Evolutionary conservation across 2,329 filamentous ascomycete genomes (phyloP).

Genomic region (Cladophialophora chaetospira): DNA sequence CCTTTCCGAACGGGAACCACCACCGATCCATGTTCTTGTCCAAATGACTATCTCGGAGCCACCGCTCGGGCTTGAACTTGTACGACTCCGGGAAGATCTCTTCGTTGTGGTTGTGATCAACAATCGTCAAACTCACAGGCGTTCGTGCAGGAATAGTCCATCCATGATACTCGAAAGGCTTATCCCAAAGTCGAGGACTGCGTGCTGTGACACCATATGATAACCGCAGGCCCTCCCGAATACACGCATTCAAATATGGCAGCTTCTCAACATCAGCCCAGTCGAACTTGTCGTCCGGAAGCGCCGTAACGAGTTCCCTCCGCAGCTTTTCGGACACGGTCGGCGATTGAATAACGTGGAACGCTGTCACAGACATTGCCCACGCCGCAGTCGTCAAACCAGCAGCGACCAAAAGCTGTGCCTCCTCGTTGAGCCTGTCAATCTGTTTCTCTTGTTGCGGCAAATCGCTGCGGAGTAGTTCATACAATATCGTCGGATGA

Average conservation of each 20-base stretch:
- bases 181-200: slow-evolving; percentile 22
- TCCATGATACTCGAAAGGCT: slow-evolving; percentile 37
- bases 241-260: slow-evolving; percentile 36
- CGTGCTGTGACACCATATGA: slow-evolving; percentile 26
- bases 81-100: slow-evolving; percentile 38
- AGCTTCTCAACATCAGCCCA: slow-evolving; percentile 34
- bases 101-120: slow-evolving; percentile 36
- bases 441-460: slow-evolving; percentile 39
- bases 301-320: slow-evolving; percentile 11
- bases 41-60: slow-evolving; percentile 27
- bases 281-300: slow-evolving; percentile 6
- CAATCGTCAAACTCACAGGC: slow-evolving; percentile 34
- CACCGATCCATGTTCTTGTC: slow-evolving; percentile 34
- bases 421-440: slow-evolving; percentile 37
- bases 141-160: slow-evolving; percentile 38
- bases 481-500: slow-evolving; percentile 35
- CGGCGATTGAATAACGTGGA: slow-evolving; percentile 30
- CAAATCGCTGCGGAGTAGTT: slow-evolving; percentile 35
- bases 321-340: slow-evolving; percentile 5
- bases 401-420: slow-evolving; percentile 36
- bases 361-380: slow-evolving; percentile 35
- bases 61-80: slow-evolving; percentile 38
- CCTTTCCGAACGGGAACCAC: slow-evolving; percentile 43
- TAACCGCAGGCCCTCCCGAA: slow-evolving; percentile 36
- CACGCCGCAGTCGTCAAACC: slow-evolving; percentile 39